These are phyloP conservation scores for Pseudognaphalium luteoalbum DNA, from an alignment of 129 eudicot species.

Conservation along the genomic window DNA sequence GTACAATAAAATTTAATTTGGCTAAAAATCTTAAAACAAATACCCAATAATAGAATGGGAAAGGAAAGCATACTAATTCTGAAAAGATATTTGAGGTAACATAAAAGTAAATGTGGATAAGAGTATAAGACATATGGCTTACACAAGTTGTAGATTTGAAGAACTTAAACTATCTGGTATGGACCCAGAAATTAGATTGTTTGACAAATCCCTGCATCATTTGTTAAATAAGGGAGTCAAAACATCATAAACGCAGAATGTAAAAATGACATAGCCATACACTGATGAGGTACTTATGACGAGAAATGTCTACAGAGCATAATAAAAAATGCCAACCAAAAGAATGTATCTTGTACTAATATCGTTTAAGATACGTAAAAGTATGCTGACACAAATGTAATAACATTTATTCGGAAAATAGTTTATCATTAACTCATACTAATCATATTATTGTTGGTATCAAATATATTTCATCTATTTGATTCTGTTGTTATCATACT, in stretches of 20 bases:
- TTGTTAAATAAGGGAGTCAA: constrained; percentile 18
- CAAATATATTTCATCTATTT: not conserved
- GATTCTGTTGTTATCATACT: not conserved
- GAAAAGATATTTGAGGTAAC: not conserved
- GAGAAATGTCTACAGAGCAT: not conserved
- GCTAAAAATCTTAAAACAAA: not conserved
- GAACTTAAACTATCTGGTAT: constrained; percentile 82
- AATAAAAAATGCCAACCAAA: not conserved
- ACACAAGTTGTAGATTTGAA: constrained; percentile 90
- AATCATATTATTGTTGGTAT: not conserved
- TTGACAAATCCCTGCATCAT: constrained; percentile 79
- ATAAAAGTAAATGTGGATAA: constrained; percentile 14
- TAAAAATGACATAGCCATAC: constrained; percentile 6
- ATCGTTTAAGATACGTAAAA: not conserved
- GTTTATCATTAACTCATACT: not conserved
- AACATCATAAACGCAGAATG: constrained; percentile 5
- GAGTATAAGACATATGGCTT: constrained; percentile 47
- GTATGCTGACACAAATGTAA: not conserved
- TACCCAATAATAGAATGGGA: not conserved
- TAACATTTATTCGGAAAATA: no score
- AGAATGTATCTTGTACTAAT: no score
- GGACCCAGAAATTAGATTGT: constrained; percentile 68
- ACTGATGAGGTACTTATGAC: not conserved
- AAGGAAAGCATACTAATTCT: not conserved
- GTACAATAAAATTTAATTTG: not conserved